Percentiles rank a stretch among this genome's conserved stretches.
Conservation (phyloP, 108 stramenopile species). For the Skeletonema menzelii region DNA sequence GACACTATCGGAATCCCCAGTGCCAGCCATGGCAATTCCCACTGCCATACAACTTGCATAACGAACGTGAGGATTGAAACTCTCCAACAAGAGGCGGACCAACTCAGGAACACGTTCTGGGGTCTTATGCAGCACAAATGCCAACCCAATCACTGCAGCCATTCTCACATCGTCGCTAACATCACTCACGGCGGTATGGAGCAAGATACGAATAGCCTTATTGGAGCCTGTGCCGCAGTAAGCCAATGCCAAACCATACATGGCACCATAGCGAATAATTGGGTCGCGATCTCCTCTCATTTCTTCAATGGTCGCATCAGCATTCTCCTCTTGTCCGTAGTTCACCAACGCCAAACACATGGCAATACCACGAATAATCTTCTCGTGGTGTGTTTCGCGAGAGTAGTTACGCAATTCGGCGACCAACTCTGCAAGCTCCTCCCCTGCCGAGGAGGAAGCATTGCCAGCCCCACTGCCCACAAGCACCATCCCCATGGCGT, state of each 20-base stretch:
- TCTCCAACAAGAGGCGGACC: conserved; percentile 94
- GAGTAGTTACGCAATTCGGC: conserved; percentile 94
- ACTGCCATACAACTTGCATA: conserved; percentile 99
- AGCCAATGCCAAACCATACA: conserved; percentile 95
- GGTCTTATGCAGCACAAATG: conserved; percentile 96
- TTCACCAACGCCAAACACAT: conserved; percentile 95
- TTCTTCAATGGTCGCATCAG: conserved; percentile 95
- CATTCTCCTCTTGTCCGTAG: conserved; percentile 96
- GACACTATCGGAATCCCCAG: conserved; percentile 91
- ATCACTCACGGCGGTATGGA: conserved; percentile 98
- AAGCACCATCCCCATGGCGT: conserved; percentile 97
- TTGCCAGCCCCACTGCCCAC: conserved; percentile 92
- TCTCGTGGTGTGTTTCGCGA: conserved; percentile 97
- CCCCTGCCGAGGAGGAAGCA: conserved; percentile 56
- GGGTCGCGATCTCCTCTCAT: conserved; percentile 96
- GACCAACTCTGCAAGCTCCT: conserved; percentile 78
- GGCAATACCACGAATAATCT: conserved; percentile 97
- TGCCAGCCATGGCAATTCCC: conserved; percentile 97
- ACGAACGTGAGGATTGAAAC: conserved; percentile 99
- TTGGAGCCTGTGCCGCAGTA: conserved; percentile 98
- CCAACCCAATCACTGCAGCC: conserved; percentile 96
- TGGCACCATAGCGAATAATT: conserved; percentile 97
- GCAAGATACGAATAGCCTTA: conserved; percentile 92
- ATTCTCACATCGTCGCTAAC: conserved; percentile 98
- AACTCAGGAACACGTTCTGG: conserved; percentile 93